Evolutionary conservation across 1,284 basidiomycete genomes (phyloP).

Genomic region (Sporisorium exsertum): DNA sequence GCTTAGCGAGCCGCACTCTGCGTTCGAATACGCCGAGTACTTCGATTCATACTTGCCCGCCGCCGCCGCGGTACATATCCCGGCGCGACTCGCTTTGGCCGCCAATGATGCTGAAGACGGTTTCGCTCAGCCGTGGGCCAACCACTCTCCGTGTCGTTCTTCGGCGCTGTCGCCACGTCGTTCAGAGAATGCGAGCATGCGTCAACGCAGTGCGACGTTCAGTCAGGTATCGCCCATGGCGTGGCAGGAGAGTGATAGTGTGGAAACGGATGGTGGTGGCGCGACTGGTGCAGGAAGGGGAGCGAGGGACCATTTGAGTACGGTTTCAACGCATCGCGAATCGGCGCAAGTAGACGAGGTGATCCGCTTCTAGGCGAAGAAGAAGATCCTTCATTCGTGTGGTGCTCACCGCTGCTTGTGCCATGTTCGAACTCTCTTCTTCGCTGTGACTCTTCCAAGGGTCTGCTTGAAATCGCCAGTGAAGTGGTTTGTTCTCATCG

Average conservation of each 20-base stretch:
- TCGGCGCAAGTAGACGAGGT: slow-evolving; percentile 24
- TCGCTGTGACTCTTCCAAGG: background rate
- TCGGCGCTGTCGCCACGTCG: slow-evolving; percentile 31
- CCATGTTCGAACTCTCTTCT: background rate
- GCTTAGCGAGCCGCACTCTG: slow-evolving; percentile 22
- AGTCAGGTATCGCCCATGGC: background rate
- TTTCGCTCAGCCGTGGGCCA: slow-evolving; percentile 12
- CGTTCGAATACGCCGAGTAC: slow-evolving; percentile 40
- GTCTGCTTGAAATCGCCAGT: too few relatives aligned
- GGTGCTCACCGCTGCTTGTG: background rate
- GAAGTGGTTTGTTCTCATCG: background rate
- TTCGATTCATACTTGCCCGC: slow-evolving; percentile 14
- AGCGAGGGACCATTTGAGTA: slow-evolving; percentile 3
- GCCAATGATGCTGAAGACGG: background rate
- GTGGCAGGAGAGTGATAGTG: background rate
- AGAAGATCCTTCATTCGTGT: background rate
- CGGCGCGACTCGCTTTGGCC: background rate
- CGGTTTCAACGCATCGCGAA: background rate
- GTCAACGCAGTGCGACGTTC: slow-evolving; percentile 32
- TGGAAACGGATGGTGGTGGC: background rate
- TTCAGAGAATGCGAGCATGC: slow-evolving; percentile 6
- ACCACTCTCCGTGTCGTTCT: slow-evolving; percentile 23
- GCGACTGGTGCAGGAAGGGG: background rate
- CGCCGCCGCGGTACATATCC: background rate
- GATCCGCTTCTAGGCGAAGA: slow-evolving; percentile 24